phyloP scores from a whole-genome alignment of 768 basidiomycete genomes.

The Austroboletus festivus region DNA sequence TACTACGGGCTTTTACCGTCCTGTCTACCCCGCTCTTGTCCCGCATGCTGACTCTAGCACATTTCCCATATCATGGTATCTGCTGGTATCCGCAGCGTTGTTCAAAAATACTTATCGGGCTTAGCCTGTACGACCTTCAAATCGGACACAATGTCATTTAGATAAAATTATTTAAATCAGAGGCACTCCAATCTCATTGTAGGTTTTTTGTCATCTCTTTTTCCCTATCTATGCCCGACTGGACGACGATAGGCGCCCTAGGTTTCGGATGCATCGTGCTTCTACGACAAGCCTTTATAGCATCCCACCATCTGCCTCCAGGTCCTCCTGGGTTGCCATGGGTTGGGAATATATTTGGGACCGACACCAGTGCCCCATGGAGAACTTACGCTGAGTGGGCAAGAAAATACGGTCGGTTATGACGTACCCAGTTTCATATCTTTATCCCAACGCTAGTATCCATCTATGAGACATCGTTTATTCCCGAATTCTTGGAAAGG shows the following conservation, averaged over 20 bases:
- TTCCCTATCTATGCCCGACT: not conserved
- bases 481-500: not conserved
- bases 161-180: too few species aligned
- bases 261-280: not conserved
- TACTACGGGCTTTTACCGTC: too few species aligned
- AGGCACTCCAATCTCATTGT: too few species aligned
- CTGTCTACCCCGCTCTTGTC: too few species aligned
- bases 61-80: too few species aligned
- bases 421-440: not conserved
- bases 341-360: not conserved
- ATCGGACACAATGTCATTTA: too few species aligned
- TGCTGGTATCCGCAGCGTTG: too few species aligned
- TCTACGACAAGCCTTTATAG: not conserved
- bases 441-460: not conserved
- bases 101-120: too few species aligned
- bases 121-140: too few species aligned
- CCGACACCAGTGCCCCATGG: not conserved
- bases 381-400: not conserved
- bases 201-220: too few species aligned
- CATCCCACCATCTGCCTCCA: not conserved
- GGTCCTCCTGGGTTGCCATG: slow-evolving; percentile 1
- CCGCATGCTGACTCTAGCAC: too few species aligned
- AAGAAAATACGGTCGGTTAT: slow-evolving; percentile 4
- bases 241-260: not conserved
- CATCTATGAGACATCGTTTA: slow-evolving; percentile 7